Percentiles rank a stretch among this genome's conserved stretches.
Conservation (phyloP, 495 filamentous ascomycete species). For the Daldinia vernicosa region DNA sequence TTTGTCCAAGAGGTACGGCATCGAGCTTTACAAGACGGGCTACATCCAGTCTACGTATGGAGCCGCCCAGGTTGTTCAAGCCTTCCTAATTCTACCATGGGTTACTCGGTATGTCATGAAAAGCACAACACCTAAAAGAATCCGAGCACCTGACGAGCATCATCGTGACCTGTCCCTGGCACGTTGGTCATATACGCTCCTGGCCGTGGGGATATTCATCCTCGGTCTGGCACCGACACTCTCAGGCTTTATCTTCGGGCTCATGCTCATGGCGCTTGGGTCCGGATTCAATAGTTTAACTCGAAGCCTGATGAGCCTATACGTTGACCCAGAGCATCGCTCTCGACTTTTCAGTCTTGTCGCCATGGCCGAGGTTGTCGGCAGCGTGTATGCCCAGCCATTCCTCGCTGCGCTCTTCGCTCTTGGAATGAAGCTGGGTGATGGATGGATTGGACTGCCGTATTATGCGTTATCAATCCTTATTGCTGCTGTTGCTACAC, state of each 20-base stretch:
- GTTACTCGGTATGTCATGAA: slow-evolving; percentile 29
- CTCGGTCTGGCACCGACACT: slow-evolving; percentile 44
- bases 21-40: slow-evolving; percentile 40
- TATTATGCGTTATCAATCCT: slow-evolving; percentile 42
- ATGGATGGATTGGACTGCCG: slow-evolving; percentile 49
- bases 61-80: slow-evolving; percentile 29
- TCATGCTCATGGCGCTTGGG: slow-evolving; percentile 47
- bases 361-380: slow-evolving; percentile 63
- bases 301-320: slow-evolving; percentile 62
- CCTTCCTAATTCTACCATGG: slow-evolving; percentile 42
- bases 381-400: slow-evolving; percentile 62
- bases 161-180: slow-evolving; percentile 64
- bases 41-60: slow-evolving; percentile 44
- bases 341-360: slow-evolving; percentile 67
- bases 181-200: slow-evolving; percentile 57
- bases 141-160: slow-evolving; percentile 37
- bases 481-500: slow-evolving; percentile 16
- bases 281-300: slow-evolving; percentile 43
- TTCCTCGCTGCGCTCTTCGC: slow-evolving; percentile 44
- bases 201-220: slow-evolving; percentile 56
- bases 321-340: slow-evolving; percentile 64
- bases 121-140: slow-evolving; percentile 17
- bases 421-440: slow-evolving; percentile 43
- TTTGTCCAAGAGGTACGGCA: slow-evolving; percentile 43
- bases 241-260: slow-evolving; percentile 41